Percentiles rank a stretch among this genome's conserved stretches.
These are phyloP conservation scores for Nicotiana tomentosiformis DNA, from an alignment of 257 asterid species.

Conservation along the genomic window DNA sequence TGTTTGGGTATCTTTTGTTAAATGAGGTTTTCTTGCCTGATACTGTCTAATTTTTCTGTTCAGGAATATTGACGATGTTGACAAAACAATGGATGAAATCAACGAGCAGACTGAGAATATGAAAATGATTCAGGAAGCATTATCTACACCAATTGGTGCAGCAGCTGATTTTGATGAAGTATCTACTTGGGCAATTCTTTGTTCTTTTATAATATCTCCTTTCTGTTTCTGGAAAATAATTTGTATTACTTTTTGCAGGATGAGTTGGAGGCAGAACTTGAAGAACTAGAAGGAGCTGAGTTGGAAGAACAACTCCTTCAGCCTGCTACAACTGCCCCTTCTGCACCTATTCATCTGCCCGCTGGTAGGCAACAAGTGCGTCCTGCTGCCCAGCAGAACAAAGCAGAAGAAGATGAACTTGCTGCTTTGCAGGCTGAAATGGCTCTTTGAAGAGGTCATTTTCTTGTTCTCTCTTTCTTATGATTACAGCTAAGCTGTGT, in stretches of 20 bases:
- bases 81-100: constrained; percentile 87
- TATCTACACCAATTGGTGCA: constrained; percentile 63
- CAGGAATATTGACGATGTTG: constrained; percentile 77
- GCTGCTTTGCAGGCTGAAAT: constrained; percentile 84
- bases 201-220: not conserved
- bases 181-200: constrained; percentile 3
- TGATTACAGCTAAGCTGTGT: not conserved
- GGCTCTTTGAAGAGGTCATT: constrained; percentile 64
- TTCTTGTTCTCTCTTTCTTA: not conserved
- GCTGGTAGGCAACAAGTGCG: constrained; percentile 51
- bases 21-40: not conserved
- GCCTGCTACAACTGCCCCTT: constrained; percentile 68
- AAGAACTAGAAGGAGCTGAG: constrained; percentile 69
- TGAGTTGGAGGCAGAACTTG: constrained; percentile 81
- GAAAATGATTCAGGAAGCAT: constrained; percentile 78
- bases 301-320: constrained; percentile 72
- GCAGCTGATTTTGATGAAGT: constrained; percentile 84
- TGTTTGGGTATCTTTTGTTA: not conserved
- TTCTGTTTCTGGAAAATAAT: constrained; percentile 2
- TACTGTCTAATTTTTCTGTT: not conserved
- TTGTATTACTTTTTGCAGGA: constrained; percentile 27
- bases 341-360: constrained; percentile 52
- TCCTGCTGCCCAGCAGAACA: constrained; percentile 22
- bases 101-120: constrained; percentile 84
- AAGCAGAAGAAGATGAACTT: constrained; percentile 63